These are phyloP conservation scores for Nemania sp. DNA, from an alignment of 2,329 filamentous ascomycete species.

Conservation along the genomic window DNA sequence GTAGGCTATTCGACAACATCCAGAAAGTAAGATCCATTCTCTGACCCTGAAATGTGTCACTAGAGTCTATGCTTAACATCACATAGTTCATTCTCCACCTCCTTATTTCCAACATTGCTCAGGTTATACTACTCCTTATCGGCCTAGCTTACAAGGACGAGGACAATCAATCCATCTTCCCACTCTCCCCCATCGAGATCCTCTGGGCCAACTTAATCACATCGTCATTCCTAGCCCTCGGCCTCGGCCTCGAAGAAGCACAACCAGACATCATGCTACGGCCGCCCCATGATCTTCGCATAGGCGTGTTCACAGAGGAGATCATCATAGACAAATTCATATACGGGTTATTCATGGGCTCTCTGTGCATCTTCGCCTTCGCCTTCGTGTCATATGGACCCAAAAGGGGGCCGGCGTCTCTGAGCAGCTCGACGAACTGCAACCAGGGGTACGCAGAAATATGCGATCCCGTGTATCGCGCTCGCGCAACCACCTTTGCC, in stretches of 20 bases:
- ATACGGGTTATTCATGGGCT: conserved; percentile 66
- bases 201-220: conserved; percentile 78
- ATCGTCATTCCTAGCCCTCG: conserved; percentile 71
- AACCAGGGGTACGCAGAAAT: conserved; percentile 55
- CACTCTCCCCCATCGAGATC: conserved; percentile 72
- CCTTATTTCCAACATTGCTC: conserved; percentile 70
- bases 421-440: conserved; percentile 48
- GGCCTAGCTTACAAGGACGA: conserved; percentile 70
- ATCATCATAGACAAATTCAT: conserved; percentile 68
- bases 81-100: conserved; percentile 64
- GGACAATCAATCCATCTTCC: conserved; percentile 64
- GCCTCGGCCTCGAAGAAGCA: conserved; percentile 71
- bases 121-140: conserved; percentile 69
- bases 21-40: conserved; percentile 61
- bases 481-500: conserved; percentile 70
- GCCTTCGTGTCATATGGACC: conserved; percentile 57
- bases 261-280: conserved; percentile 68
- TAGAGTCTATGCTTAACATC: neutral
- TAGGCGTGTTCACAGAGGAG: conserved; percentile 66
- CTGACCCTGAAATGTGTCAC: neutral
- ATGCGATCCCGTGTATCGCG: conserved; percentile 64
- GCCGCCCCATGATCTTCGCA: conserved; percentile 62
- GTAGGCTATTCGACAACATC: conserved; percentile 72
- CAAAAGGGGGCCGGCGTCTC: conserved; percentile 8
- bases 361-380: conserved; percentile 64